A percentile compares a stretch with the other conserved stretches of the same genome.
phyloP scores from a whole-genome alignment of 495 filamentous ascomycete species.

The Neurospora discreta region DNA sequence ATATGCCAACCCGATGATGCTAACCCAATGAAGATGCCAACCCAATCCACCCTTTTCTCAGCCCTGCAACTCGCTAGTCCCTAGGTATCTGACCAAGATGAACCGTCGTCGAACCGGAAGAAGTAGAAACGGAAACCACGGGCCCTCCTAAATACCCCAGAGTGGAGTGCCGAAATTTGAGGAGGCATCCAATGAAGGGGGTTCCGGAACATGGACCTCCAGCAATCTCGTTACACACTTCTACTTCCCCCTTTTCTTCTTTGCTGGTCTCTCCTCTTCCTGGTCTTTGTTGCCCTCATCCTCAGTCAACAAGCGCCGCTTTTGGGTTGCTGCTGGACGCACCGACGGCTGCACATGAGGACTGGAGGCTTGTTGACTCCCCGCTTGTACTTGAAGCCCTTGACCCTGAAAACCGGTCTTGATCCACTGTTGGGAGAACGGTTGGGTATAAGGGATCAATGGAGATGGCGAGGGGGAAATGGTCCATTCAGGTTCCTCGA shows the following conservation, averaged over 20 bases:
- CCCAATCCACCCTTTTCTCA: neutral
- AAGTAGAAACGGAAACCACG: no score
- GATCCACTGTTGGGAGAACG: neutral
- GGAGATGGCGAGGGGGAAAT: neutral
- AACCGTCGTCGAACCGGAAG: neutral
- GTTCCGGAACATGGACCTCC: neutral
- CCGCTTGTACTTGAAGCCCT: neutral
- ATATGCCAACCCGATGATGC: neutral
- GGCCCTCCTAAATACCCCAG: neutral
- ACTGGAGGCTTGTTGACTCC: neutral
- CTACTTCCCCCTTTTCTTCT: neutral
- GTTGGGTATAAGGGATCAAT: neutral
- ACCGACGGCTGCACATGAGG: neutral
- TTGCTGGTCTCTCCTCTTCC: neutral
- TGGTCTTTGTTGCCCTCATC: neutral
- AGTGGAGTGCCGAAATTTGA: neutral
- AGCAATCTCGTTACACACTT: neutral
- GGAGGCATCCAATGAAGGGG: neutral
- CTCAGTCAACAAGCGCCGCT: neutral
- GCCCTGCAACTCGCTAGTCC: neutral
- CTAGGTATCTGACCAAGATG: neutral
- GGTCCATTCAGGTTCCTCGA: neutral
- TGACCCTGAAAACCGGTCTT: neutral
- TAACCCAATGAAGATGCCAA: no score
- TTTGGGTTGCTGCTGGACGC: neutral